Conservation (phyloP, 2,329 filamentous ascomycete genomes). For the Scolecobasidium constrictum region DNA sequence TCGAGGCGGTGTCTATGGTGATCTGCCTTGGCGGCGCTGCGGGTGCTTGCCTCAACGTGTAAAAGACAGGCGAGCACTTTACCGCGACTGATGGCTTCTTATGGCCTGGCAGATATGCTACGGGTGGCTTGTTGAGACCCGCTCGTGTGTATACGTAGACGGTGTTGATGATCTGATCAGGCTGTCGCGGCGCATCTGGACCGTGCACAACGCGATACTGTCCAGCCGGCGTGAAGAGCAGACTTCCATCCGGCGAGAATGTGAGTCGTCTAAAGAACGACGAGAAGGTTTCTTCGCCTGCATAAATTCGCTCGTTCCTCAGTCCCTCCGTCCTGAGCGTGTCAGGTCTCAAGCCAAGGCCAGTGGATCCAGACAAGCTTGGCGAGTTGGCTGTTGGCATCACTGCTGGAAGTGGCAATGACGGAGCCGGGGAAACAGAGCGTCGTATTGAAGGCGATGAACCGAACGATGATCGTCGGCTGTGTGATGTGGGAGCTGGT, state of each 20-base stretch:
- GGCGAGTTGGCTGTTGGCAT: slow-evolving; percentile 62
- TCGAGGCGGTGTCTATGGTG: slow-evolving; percentile 84
- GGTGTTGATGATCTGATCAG: slow-evolving; percentile 84
- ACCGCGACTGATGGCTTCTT: slow-evolving; percentile 97
- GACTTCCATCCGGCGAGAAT: slow-evolving; percentile 88
- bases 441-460: slow-evolving; percentile 66
- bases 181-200: slow-evolving; percentile 45
- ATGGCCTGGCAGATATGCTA: slow-evolving; percentile 89
- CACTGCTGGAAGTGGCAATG: slow-evolving; percentile 85
- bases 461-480: slow-evolving; percentile 85
- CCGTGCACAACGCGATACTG: slow-evolving; percentile 69
- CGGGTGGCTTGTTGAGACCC: slow-evolving; percentile 90
- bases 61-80: slow-evolving; percentile 83
- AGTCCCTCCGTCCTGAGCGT: slow-evolving; percentile 36
- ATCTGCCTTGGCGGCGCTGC: slow-evolving; percentile 70
- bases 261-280: slow-evolving; percentile 93
- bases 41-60: slow-evolving; percentile 60
- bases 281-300: slow-evolving; percentile 80
- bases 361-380: slow-evolving; percentile 53
- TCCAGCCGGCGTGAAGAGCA: slow-evolving; percentile 87
- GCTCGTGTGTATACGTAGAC: slow-evolving; percentile 97
- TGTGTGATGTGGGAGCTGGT: slow-evolving; percentile 75
- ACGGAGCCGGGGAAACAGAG: slow-evolving; percentile 87
- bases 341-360: not conserved
- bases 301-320: slow-evolving; percentile 83